Conservation (phyloP, 2,329 filamentous ascomycete genomes). For the Byssothecium circinans region DNA sequence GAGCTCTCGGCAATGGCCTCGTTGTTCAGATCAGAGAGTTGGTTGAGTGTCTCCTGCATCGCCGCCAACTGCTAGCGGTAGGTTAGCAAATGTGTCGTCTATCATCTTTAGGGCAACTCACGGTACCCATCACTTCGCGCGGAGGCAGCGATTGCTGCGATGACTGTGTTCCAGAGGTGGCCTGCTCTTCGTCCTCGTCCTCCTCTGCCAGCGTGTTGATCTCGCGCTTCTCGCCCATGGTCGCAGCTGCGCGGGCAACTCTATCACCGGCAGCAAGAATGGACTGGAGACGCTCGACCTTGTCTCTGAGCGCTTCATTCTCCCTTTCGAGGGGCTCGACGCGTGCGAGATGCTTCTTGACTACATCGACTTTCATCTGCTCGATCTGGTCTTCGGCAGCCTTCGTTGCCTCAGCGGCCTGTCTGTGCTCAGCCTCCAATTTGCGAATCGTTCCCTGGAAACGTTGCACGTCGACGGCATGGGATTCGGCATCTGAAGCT, state of each 20-base stretch:
- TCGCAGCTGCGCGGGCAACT: constrained; percentile 39
- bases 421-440: constrained; percentile 12
- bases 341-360: constrained; percentile 38
- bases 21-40: constrained; percentile 40
- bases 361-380: constrained; percentile 40
- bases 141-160: constrained; percentile 10
- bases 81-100: constrained; percentile 24
- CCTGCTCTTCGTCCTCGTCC: constrained; percentile 26
- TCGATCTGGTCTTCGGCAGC: constrained; percentile 40
- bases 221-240: constrained; percentile 36
- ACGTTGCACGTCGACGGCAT: constrained; percentile 11
- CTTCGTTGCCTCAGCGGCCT: constrained; percentile 15
- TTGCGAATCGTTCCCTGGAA: constrained; percentile 15
- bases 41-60: constrained; percentile 41
- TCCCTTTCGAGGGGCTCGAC: constrained; percentile 40
- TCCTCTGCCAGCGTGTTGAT: constrained; percentile 37
- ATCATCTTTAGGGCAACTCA: constrained; percentile 23
- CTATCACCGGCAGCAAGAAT: constrained; percentile 41
- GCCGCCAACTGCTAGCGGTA: constrained; percentile 42
- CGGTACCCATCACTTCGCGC: constrained; percentile 38
- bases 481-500: constrained; percentile 7
- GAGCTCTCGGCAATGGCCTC: constrained; percentile 39
- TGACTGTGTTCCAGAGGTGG: constrained; percentile 14
- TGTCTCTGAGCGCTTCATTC: constrained; percentile 32
- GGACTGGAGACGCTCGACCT: constrained; percentile 37